Base-by-base conservation (phyloP, 257 asterid species). In the Plantago elongata region DNA sequence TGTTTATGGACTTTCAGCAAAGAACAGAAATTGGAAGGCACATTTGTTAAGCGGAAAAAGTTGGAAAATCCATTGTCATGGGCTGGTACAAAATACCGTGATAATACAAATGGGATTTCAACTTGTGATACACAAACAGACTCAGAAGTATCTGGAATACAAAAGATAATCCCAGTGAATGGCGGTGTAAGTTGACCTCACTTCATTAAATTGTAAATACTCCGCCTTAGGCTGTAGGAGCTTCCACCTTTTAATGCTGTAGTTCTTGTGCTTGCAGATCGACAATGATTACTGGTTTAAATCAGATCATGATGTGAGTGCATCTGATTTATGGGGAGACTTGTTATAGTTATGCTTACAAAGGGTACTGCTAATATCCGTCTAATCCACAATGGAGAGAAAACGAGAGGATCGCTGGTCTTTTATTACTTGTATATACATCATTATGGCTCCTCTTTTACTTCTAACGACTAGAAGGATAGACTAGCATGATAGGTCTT, bases 211-310 rank as follows among this genome's bases (percentile, higher is more conserved):
- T 42, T 40, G 43, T 46, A 46, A 29, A 47, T n/a, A 30, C 49
- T 51, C 13, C 42, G 57, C 46, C 15, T n/a, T 37, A 45, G 5
- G 54, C 37, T 57, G 6, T 51, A 52, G 16, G 52, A 40, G 38
- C 34, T 44, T 51, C 29, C 27, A 13, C 14, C 9, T 54, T 11
- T n/a, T 62, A 43, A 51, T 12, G 7, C 16, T 44, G 45, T 50
- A 34, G 43, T 67, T 47, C 38, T 63, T 4, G 22, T 65, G 5
- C 49, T 8, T 75, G 79, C 83, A 90, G 97, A 62, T 62, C 47
- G 82, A 80, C 40, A 75, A 77, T 60, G 97, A 83, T 72, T 90
- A 90, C 66, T 84, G 97, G 97, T 70, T 90, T 76, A 76, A 51
- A 63, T 78, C 92, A 9, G 87, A 84, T 54, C 43, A 57, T 58